A percentile compares a stretch with the other conserved stretches of the same genome.
Conservation (phyloP, 305 asterid genomes). For the Fraxinus paxiana region DNA sequence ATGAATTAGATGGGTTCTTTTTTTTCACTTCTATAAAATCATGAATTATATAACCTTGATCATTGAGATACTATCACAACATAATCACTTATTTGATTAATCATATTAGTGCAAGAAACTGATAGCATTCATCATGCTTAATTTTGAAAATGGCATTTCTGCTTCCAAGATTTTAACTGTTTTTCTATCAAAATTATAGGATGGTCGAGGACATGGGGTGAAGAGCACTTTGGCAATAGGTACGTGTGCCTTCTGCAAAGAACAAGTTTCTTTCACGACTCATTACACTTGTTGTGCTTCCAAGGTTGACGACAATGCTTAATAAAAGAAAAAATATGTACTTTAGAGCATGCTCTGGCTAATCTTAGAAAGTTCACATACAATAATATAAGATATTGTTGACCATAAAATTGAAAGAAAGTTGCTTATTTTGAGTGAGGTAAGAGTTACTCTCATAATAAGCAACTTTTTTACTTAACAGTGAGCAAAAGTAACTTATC, state of each 20-base stretch:
- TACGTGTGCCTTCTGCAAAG: slow-evolving; percentile 26
- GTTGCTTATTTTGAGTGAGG: not conserved
- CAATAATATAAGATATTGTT: not conserved
- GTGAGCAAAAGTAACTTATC: not conserved
- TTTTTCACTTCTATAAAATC: not conserved
- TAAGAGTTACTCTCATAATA: not conserved
- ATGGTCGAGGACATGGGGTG: slow-evolving; percentile 99
- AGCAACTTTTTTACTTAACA: not conserved
- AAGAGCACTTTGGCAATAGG: slow-evolving; percentile 99
- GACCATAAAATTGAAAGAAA: not conserved
- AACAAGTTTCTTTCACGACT: slow-evolving; percentile 1
- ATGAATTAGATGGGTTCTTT: not conserved
- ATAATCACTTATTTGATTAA: not conserved
- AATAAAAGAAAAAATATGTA: not conserved
- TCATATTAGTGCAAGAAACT: not conserved
- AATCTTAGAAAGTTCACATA: not conserved
- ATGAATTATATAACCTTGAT: not conserved
- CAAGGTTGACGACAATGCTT: not conserved
- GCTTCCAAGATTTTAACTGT: not conserved
- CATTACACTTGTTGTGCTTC: slow-evolving; percentile 1
- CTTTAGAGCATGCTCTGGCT: not conserved
- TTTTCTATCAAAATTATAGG: slow-evolving; percentile 38
- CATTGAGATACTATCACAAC: not conserved
- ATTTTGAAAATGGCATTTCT: not conserved
- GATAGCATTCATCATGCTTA: not conserved